These are phyloP conservation scores for Phytophthora fragariaefolia DNA, from an alignment of 352 stramenopile species.

Conservation along the genomic window DNA sequence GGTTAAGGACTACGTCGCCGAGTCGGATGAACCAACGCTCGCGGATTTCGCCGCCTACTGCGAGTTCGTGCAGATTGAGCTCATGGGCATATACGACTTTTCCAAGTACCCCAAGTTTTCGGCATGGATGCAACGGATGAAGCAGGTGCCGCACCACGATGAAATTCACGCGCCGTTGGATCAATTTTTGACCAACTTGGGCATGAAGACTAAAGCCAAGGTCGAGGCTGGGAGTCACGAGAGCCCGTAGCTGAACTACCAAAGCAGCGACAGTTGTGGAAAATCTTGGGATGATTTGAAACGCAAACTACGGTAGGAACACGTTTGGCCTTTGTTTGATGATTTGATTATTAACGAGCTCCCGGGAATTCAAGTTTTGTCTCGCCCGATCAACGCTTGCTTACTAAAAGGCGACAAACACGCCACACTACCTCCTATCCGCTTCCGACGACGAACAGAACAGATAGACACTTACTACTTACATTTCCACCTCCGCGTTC, in stretches of 20 bases:
- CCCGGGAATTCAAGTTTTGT: constrained; percentile 6
- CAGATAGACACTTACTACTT: constrained; percentile 30
- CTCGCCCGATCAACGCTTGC: constrained; percentile 17
- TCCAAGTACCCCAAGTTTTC: constrained; percentile 43
- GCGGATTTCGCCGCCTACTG: constrained; percentile 46
- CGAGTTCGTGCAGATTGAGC: constrained; percentile 46
- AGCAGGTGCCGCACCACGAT: constrained; percentile 48
- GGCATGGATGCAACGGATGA: constrained; percentile 51
- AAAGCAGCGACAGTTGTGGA: too few species aligned
- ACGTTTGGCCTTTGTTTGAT: too few species aligned
- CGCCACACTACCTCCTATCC: constrained; percentile 14
- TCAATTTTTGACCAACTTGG: constrained; percentile 25
- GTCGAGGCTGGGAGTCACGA: too few species aligned
- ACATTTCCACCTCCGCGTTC: constrained; percentile 43
- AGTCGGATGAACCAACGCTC: constrained; percentile 33
- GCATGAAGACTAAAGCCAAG: constrained; percentile 32
- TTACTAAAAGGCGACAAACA: constrained; percentile 26
- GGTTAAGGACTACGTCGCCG: constrained; percentile 40
- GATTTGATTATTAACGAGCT: constrained; percentile 32
- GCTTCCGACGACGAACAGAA: constrained; percentile 31
- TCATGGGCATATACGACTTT: constrained; percentile 49
- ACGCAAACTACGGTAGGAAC: too few species aligned
- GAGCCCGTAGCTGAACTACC: too few species aligned
- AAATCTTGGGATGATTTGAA: too few species aligned
- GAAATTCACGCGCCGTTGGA: constrained; percentile 43